A percentile compares a stretch with the other conserved stretches of the same genome.
phyloP scores from a whole-genome alignment of 176 grass and related monocot genomes.

The Pontederia crassipes region DNA sequence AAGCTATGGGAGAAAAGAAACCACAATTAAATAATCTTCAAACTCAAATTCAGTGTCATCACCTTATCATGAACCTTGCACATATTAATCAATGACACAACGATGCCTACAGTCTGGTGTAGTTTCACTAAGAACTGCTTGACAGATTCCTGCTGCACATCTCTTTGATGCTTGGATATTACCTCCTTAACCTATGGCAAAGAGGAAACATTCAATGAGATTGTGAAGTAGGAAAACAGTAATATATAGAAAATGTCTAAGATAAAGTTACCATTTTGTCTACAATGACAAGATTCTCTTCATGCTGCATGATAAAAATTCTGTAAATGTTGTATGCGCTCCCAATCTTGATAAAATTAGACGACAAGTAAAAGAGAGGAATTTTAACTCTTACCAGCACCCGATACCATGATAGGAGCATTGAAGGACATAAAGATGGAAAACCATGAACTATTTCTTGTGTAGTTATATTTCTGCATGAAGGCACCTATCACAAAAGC shows the following conservation, averaged over 20 bases:
- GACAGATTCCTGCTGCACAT: slow-evolving; percentile 32
- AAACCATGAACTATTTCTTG: slow-evolving; percentile 35
- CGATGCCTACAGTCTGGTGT: slow-evolving; percentile 46
- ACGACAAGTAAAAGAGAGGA: slow-evolving; percentile 12
- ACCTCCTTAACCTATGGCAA: slow-evolving; percentile 64
- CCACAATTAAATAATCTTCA: too few relatives aligned
- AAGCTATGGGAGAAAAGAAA: too few relatives aligned
- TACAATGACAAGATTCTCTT: slow-evolving; percentile 67
- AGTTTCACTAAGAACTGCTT: slow-evolving; percentile 41
- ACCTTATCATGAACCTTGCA: slow-evolving; percentile 77
- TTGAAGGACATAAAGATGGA: slow-evolving; percentile 50
- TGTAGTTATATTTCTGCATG: slow-evolving; percentile 29
- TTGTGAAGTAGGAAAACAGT: background rate
- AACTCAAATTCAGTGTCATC: background rate
- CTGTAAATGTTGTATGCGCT: slow-evolving; percentile 15
- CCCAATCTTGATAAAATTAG: background rate
- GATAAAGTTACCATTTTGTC: slow-evolving; percentile 45
- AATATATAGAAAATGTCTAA: background rate
- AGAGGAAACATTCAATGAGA: background rate
- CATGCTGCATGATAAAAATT: slow-evolving; percentile 48
- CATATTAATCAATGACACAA: slow-evolving; percentile 48
- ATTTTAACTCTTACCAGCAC: slow-evolving; percentile 51
- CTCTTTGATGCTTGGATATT: slow-evolving; percentile 33
- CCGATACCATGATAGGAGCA: slow-evolving; percentile 64
- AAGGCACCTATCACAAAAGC: slow-evolving; percentile 40